Conservation (phyloP, 108 stramenopile species). For the Conticribra weissflogii region DNA sequence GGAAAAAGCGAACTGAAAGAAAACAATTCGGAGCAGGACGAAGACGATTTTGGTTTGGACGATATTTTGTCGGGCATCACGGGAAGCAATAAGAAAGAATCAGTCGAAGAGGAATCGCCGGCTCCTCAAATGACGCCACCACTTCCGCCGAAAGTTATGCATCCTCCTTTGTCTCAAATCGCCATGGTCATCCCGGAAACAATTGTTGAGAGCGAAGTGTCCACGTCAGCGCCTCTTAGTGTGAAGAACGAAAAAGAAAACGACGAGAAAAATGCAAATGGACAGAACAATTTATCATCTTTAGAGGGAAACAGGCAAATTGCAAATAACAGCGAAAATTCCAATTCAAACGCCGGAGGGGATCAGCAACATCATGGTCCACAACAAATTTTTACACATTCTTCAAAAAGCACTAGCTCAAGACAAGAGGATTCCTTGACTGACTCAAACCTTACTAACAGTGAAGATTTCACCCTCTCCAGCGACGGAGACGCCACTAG, state of each 20-base stretch:
- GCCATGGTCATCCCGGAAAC: no score
- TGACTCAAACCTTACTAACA: not conserved
- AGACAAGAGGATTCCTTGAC: not conserved
- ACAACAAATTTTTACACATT: no score
- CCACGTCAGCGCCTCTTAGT: no score
- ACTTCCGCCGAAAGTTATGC: not conserved
- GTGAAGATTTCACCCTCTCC: constrained; percentile 20
- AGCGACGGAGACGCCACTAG: constrained; percentile 28
- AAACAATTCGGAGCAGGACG: constrained; percentile 18
- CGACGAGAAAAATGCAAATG: no score
- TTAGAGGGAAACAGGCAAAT: no score
- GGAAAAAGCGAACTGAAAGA: no score
- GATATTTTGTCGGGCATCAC: constrained; percentile 29
- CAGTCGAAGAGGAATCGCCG: not conserved
- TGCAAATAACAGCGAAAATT: no score
- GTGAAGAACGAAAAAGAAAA: no score
- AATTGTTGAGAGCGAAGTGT: no score
- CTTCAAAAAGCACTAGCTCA: not conserved
- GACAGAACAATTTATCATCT: no score
- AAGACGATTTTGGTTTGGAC: constrained; percentile 22
- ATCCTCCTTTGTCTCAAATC: not conserved
- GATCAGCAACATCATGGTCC: no score
- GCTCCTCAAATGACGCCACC: not conserved
- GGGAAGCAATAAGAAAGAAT: not conserved
- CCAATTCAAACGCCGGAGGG: no score